Evolutionary conservation across 2,329 filamentous ascomycete genomes (phyloP).

Genomic region (Trichoderma gracile): DNA sequence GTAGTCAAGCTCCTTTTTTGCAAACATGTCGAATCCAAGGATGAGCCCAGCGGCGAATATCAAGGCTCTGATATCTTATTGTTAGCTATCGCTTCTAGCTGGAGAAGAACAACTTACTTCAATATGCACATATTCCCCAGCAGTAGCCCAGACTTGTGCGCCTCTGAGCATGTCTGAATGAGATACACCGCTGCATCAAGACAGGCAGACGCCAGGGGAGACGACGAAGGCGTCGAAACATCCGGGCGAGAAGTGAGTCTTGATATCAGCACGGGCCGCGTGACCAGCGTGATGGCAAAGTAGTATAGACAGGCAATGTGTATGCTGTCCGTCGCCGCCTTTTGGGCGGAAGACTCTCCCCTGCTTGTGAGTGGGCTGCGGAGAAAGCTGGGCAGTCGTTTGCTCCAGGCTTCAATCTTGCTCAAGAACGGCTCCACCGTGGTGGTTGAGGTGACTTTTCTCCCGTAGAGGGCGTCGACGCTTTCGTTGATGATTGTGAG

Average conservation of each 20-base stretch:
- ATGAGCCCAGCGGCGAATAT: slow-evolving; percentile 59
- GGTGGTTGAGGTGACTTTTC: slow-evolving; percentile 36
- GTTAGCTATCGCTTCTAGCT: not conserved
- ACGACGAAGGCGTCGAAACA: slow-evolving; percentile 33
- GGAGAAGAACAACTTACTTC: slow-evolving; percentile 46
- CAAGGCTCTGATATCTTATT: slow-evolving; percentile 44
- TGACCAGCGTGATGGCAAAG: slow-evolving; percentile 58
- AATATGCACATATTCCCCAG: slow-evolving; percentile 60
- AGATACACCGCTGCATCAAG: slow-evolving; percentile 57
- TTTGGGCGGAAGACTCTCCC: slow-evolving; percentile 24
- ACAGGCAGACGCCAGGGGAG: slow-evolving; percentile 52
- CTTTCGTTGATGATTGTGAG: slow-evolving; percentile 48
- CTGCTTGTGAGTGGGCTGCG: slow-evolving; percentile 24
- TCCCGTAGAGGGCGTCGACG: slow-evolving; percentile 45
- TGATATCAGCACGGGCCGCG: slow-evolving; percentile 56
- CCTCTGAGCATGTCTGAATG: slow-evolving; percentile 54
- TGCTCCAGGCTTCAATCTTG: slow-evolving; percentile 49
- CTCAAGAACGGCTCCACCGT: slow-evolving; percentile 45
- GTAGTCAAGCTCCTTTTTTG: slow-evolving; percentile 46
- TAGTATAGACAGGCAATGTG: slow-evolving; percentile 61
- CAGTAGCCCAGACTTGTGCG: slow-evolving; percentile 46
- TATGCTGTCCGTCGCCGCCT: slow-evolving; percentile 49
- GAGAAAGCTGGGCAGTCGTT: slow-evolving; percentile 43
- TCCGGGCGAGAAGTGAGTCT: slow-evolving; percentile 45
- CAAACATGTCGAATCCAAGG: slow-evolving; percentile 58